A percentile compares a stretch with the other conserved stretches of the same genome.
Evolutionary conservation across 1,139 yeast genomes (phyloP).

Genomic region (Zygosaccharomyces pseudobailii): DNA sequence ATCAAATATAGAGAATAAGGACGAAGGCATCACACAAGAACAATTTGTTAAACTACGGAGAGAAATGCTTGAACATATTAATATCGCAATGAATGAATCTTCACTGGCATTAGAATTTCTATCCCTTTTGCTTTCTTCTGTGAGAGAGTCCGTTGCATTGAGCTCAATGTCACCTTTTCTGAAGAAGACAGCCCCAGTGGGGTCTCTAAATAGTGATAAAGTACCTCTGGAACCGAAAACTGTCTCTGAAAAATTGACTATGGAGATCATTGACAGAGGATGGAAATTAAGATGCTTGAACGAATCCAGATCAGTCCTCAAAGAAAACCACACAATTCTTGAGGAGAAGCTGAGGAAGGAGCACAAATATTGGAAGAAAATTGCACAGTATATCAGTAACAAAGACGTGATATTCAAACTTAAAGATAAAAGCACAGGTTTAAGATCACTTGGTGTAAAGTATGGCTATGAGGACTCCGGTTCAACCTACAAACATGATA

Average conservation of each 20-base stretch:
- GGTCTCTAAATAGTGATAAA: slow-evolving; percentile 70
- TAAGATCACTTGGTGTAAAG: slow-evolving; percentile 62
- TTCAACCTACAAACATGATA: slow-evolving; percentile 59
- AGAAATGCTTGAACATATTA: slow-evolving; percentile 53
- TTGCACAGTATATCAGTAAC: slow-evolving; percentile 40
- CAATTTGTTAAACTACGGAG: slow-evolving; percentile 52
- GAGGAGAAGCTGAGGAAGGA: slow-evolving; percentile 57
- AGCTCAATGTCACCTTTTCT: slow-evolving; percentile 88
- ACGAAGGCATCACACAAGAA: slow-evolving; percentile 38
- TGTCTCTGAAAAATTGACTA: slow-evolving; percentile 20
- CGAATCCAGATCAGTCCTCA: slow-evolving; percentile 51
- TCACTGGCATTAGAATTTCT: slow-evolving; percentile 84
- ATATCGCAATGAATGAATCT: slow-evolving; percentile 78
- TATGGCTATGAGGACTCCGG: slow-evolving; percentile 94
- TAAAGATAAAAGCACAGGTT: slow-evolving; percentile 47
- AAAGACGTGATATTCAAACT: slow-evolving; percentile 73
- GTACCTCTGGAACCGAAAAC: slow-evolving; percentile 30
- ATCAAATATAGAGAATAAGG: slow-evolving; percentile 9
- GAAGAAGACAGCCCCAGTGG: slow-evolving; percentile 70
- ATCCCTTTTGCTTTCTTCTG: slow-evolving; percentile 74
- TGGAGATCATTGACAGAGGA: slow-evolving; percentile 55
- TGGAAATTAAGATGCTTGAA: slow-evolving; percentile 77
- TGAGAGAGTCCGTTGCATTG: slow-evolving; percentile 78
- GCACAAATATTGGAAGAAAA: slow-evolving; percentile 65
- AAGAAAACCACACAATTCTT: slow-evolving; percentile 49